These are phyloP conservation scores for Ampelomyces quisqualis DNA, from an alignment of 2,329 filamentous ascomycete genomes.

Conservation along the genomic window DNA sequence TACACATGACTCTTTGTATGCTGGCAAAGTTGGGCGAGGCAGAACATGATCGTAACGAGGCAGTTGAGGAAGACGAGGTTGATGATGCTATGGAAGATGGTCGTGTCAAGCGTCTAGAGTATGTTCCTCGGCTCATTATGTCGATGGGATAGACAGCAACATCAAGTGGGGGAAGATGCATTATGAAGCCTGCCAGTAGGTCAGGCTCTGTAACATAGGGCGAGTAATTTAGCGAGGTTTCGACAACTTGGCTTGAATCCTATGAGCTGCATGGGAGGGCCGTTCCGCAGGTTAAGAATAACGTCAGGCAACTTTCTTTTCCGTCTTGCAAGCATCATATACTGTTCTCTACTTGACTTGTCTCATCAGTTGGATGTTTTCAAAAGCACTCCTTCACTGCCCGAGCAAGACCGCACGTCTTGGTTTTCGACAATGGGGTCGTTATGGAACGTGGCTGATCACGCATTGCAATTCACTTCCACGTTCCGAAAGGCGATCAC, in stretches of 20 bases:
- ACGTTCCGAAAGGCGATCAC: conserved; percentile 1
- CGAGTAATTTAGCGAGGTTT: conserved; percentile 20
- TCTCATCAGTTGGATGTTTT: conserved; percentile 1
- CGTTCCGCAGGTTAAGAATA: conserved; percentile 19
- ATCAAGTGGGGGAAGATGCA: conserved; percentile 42
- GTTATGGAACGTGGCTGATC: conserved; percentile 5
- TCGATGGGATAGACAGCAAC: conserved; percentile 34
- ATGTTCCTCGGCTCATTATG: conserved; percentile 40
- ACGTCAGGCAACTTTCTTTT: conserved; percentile 4
- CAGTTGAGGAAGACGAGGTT: background rate
- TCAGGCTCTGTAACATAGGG: conserved; percentile 8
- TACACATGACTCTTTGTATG: conserved; percentile 39
- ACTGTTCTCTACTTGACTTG: conserved; percentile 1
- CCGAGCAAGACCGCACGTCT: conserved; percentile 27
- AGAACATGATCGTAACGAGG: conserved; percentile 28
- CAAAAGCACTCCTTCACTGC: conserved; percentile 9
- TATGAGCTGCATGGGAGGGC: conserved; percentile 20
- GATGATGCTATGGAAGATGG: conserved; percentile 28
- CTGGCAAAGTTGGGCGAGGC: conserved; percentile 35
- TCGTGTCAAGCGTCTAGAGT: conserved; percentile 24
- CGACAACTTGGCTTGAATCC: conserved; percentile 10
- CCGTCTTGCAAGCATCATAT: background rate
- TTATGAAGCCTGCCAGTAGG: conserved; percentile 28
- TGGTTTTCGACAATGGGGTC: conserved; percentile 2
- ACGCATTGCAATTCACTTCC: conserved; percentile 11